Evolutionary conservation across 73 alveolate species (phyloP).

Genomic region (Blepharisma japonicum): DNA sequence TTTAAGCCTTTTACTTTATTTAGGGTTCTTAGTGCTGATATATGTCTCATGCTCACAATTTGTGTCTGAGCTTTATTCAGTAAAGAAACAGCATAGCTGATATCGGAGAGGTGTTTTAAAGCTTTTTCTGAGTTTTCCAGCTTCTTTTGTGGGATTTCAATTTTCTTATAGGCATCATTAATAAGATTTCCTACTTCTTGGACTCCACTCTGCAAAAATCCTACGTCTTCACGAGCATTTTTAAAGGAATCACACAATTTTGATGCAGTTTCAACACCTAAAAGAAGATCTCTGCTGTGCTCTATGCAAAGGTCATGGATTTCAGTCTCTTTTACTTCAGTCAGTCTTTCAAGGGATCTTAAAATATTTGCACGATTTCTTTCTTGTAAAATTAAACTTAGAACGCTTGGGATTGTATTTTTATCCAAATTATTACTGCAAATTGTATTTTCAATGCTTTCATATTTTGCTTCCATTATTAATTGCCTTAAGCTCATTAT

Average conservation of each 20-base stretch:
- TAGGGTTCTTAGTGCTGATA: conserved; percentile 14
- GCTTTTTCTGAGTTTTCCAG: background rate
- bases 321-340: conserved; percentile 19
- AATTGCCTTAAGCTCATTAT: background rate
- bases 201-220: conserved; percentile 5
- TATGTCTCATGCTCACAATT: conserved; percentile 8
- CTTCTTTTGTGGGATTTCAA: conserved; percentile 13
- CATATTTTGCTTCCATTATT: conserved; percentile 2
- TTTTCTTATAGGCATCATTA: background rate
- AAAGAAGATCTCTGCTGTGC: background rate
- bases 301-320: conserved; percentile 8
- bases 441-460: conserved; percentile 11
- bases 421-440: conserved; percentile 3
- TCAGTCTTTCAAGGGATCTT: background rate
- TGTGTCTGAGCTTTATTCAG: conserved; percentile 8
- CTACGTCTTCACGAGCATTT: conserved; percentile 19
- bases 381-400: conserved; percentile 14
- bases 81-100: conserved; percentile 3
- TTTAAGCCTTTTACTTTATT: background rate
- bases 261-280: background rate
- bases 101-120: background rate
- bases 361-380: background rate
- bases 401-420: conserved; percentile 25
- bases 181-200: conserved; percentile 20
- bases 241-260: conserved; percentile 20